These are phyloP conservation scores for Trapa incisa DNA, from an alignment of 345 rosid species.

Conservation along the genomic window DNA sequence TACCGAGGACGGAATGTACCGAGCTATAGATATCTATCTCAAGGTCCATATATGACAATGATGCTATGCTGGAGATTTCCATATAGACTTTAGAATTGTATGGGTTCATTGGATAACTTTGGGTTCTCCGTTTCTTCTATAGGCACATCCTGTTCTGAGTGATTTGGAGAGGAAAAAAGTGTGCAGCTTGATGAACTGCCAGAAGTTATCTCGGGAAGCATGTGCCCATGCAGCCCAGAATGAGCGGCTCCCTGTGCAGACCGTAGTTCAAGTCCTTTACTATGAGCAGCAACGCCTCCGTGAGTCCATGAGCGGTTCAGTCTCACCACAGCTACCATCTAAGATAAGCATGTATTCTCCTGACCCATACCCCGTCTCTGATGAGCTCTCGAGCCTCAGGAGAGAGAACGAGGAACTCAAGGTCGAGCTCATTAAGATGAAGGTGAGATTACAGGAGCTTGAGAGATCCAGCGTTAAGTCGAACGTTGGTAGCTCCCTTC, in stretches of 20 bases:
- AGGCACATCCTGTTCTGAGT: conserved; percentile 81
- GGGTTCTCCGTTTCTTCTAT: neutral
- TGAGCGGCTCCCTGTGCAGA: conserved; percentile 79
- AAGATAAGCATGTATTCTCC: conserved; percentile 22
- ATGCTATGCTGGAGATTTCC: no score
- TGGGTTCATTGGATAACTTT: no score
- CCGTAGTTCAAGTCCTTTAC: conserved; percentile 88
- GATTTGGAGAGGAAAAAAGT: conserved; percentile 93
- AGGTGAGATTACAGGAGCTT: conserved; percentile 66
- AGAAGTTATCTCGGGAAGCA: conserved; percentile 81
- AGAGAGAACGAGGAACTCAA: conserved; percentile 81
- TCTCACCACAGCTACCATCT: conserved; percentile 21
- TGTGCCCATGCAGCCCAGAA: conserved; percentile 98
- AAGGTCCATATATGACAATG: conserved; percentile 37
- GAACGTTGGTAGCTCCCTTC: conserved; percentile 22
- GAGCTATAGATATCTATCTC: conserved; percentile 82
- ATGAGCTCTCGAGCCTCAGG: conserved; percentile 47
- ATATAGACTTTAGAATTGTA: no score
- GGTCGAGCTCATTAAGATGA: conserved; percentile 64
- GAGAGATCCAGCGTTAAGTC: conserved; percentile 27
- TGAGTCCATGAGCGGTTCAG: conserved; percentile 40
- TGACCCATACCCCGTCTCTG: conserved; percentile 35
- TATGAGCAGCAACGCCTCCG: conserved; percentile 78
- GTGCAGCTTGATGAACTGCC: conserved; percentile 91
- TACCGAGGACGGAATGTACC: conserved; percentile 82